Percentiles rank a stretch among this genome's conserved stretches.
Evolutionary conservation across 768 basidiomycete genomes (phyloP).

Genomic region (Macrocybe gigantea): DNA sequence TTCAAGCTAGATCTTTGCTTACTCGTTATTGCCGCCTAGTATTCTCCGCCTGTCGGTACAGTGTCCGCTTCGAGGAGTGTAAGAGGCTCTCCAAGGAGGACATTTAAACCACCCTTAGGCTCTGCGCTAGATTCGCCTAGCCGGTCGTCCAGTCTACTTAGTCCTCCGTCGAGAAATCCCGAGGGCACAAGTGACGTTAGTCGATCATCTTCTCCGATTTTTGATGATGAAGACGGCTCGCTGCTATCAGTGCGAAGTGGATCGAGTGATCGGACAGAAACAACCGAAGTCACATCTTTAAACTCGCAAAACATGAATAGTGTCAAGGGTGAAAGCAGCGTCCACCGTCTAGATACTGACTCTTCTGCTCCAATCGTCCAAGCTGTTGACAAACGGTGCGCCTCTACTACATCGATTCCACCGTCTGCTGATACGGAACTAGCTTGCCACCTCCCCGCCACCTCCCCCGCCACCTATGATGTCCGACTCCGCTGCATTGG

Average conservation of each 20-base stretch:
- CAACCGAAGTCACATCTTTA: constrained; percentile 51
- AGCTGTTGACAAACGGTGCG: constrained; percentile 28
- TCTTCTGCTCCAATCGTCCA: too few species aligned
- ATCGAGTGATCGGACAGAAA: constrained; percentile 40
- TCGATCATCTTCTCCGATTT: constrained; percentile 34
- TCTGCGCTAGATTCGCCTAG: constrained; percentile 25
- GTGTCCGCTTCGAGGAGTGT: constrained; percentile 64
- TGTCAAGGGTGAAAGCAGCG: too few species aligned
- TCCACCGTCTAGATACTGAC: too few species aligned
- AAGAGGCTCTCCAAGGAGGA: constrained; percentile 60
- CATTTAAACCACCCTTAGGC: constrained; percentile 39
- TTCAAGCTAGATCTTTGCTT: background rate
- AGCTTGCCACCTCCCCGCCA: constrained; percentile 13
- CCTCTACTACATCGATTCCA: constrained; percentile 30
- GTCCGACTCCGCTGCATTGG: too few species aligned
- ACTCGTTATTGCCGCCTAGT: constrained; percentile 32
- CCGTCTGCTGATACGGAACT: constrained; percentile 14
- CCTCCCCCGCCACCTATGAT: constrained; percentile 3
- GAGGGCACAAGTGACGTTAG: constrained; percentile 37
- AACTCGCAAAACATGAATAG: constrained; percentile 34
- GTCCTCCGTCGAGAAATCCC: constrained; percentile 37
- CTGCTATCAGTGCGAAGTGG: constrained; percentile 39
- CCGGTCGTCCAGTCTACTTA: constrained; percentile 35
- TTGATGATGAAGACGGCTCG: constrained; percentile 53
- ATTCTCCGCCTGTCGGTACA: constrained; percentile 54